phyloP scores from a whole-genome alignment of 768 basidiomycete genomes.

The Boletus subcaerulescens region DNA sequence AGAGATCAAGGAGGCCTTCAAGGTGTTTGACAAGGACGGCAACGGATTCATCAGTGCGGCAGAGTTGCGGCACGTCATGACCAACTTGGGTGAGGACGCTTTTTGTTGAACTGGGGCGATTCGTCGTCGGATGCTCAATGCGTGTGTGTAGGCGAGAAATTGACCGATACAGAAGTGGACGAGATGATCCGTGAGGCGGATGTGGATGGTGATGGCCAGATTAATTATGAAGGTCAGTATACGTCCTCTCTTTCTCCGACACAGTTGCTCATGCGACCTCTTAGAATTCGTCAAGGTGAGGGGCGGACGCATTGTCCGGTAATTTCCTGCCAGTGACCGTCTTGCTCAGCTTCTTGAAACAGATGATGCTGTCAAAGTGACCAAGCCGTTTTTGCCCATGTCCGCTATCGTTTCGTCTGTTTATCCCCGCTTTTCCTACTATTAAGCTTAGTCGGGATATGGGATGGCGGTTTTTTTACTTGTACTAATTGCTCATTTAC shows the following conservation, averaged over 20 bases:
- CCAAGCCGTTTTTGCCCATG: constrained; percentile 14
- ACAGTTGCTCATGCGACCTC: not conserved
- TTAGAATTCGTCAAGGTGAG: constrained; percentile 76
- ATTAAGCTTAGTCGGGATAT: not conserved
- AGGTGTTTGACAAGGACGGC: constrained; percentile 94
- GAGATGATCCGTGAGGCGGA: constrained; percentile 99
- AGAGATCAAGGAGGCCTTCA: constrained; percentile 96
- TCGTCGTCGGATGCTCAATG: constrained; percentile 2
- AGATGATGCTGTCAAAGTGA: constrained; percentile 80
- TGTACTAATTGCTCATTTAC: constrained; percentile 8
- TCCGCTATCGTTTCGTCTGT: constrained; percentile 6
- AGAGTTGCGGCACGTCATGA: constrained; percentile 91
- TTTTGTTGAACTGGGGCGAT: not conserved
- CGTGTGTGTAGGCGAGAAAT: constrained; percentile 65
- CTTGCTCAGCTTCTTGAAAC: constrained; percentile 13
- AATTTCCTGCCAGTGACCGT: not conserved
- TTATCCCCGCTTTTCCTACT: constrained; percentile 3
- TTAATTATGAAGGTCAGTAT: constrained; percentile 74
- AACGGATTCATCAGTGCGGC: constrained; percentile 86
- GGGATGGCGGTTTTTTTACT: not conserved
- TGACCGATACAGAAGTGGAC: constrained; percentile 83
- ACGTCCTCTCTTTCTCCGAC: not conserved
- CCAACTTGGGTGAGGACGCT: constrained; percentile 63
- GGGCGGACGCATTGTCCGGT: not conserved
- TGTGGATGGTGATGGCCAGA: constrained; percentile 91